Evolutionary conservation across 441 rosid genomes (phyloP), one percentile per base, ranked within the genome.

Genomic region (Pelargonium cotyledonis): DNA sequence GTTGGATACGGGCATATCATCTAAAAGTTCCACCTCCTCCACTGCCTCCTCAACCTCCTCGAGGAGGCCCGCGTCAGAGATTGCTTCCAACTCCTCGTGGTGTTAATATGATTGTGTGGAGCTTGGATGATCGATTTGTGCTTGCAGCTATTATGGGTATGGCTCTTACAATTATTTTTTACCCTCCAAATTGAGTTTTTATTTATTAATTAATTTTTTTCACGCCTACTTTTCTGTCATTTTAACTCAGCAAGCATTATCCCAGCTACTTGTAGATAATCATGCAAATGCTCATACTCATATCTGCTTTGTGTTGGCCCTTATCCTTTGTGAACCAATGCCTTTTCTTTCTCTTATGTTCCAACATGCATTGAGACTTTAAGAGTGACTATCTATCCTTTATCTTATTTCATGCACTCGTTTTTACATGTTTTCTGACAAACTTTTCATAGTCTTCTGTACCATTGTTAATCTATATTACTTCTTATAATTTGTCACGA

Each of bases 131-230:
- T 83, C 95, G 97, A 72, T 96, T 96, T 85, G 99, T 96, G 72
- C 99, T 96, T 78, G 99, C 99, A 41, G 99, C 99, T 73, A 89
- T 88, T 58, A 93, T 96, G 98, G 99, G 99, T 96, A 91, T 80
- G 66, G 70, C 76, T 66, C 49, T 68, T 65, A 58, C 61, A 26
- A 19, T 62, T 40, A 55, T 46, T 29, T 1, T 63, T 35, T 35
- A 41, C 21, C 38, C 66, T 38, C 18, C n/a, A 51, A 51, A 35
- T 35, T 29, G 16, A 35, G 46, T 15, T 49, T 14, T 6, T 31
- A 31, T 31, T 31, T 31, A 31, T 31, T 31, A 31, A 31, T 31
- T 31, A 31, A 31, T 31, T 4, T 14, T 5, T 14, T 12, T 11
- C 15, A 1, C 14, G 14, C 40, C 7, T 35, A 35, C 40, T 35